These are phyloP conservation scores for Kappamyces sp. DNA, from an alignment of 192 early-diverging fungal genomes.

Conservation along the genomic window DNA sequence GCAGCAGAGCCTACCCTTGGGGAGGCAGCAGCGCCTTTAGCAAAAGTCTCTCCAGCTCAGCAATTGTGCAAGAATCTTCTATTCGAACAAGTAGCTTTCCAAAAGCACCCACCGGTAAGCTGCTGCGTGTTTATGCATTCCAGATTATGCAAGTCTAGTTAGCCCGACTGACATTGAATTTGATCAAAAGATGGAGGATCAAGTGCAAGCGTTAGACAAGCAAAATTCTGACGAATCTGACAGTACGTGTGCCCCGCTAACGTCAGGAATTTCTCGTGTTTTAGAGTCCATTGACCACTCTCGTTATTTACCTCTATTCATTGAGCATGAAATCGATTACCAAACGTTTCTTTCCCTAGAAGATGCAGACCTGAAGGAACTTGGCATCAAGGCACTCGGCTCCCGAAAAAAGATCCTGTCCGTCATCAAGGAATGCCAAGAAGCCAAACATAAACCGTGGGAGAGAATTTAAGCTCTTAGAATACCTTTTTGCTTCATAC, in stretches of 20 bases:
- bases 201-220: conserved; percentile 25
- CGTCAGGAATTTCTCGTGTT: conserved; percentile 22
- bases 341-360: conserved; percentile 35
- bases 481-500: conserved; percentile 1
- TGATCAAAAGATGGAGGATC: conserved; percentile 25
- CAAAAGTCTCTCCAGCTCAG: conserved; percentile 9
- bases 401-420: conserved; percentile 41
- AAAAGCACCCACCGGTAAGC: neutral
- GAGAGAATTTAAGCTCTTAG: neutral
- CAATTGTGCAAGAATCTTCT: conserved; percentile 8
- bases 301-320: conserved; percentile 35
- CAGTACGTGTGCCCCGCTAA: conserved; percentile 5
- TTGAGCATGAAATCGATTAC: conserved; percentile 48
- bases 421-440: conserved; percentile 37
- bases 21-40: neutral
- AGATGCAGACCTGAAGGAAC: conserved; percentile 42
- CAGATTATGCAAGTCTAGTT: neutral
- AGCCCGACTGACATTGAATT: conserved; percentile 13
- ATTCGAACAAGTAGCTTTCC: neutral
- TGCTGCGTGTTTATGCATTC: neutral
- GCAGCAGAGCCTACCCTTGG: neutral
- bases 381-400: conserved; percentile 47
- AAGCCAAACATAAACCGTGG: conserved; percentile 9
- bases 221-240: conserved; percentile 23
- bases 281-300: conserved; percentile 35